phyloP scores from a whole-genome alignment of 2,329 filamentous ascomycete species.

The Phialophora macrospora region DNA sequence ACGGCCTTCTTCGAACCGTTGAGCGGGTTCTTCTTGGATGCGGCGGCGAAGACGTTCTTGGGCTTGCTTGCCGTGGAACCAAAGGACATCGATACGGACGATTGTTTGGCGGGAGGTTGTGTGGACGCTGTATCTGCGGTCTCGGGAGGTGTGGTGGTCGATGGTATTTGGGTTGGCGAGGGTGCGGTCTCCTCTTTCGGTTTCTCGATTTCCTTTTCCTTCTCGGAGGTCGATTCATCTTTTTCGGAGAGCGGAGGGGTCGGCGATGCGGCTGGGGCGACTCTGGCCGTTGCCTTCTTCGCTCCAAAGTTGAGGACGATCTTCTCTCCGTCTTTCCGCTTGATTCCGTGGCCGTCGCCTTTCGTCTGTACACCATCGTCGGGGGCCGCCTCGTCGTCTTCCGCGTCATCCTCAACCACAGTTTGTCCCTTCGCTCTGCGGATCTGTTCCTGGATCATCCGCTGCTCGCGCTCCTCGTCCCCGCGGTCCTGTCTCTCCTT shows the following conservation, averaged over 20 bases:
- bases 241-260: conserved; percentile 38
- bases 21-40: conserved; percentile 69
- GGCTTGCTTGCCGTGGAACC: conserved; percentile 59
- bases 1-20: conserved; percentile 68
- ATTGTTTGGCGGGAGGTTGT: conserved; percentile 32
- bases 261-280: conserved; percentile 32
- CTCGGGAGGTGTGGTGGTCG: conserved; percentile 5
- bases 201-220: conserved; percentile 36
- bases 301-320: conserved; percentile 71
- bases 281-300: conserved; percentile 39
- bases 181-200: not conserved
- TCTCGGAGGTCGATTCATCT: conserved; percentile 26
- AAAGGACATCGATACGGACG: conserved; percentile 67
- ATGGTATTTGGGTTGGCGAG: conserved; percentile 40
- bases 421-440: conserved; percentile 70
- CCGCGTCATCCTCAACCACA: conserved; percentile 52
- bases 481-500: conserved; percentile 88
- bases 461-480: conserved; percentile 87
- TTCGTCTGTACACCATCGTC: conserved; percentile 45
- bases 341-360: conserved; percentile 47
- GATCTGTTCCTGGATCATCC: conserved; percentile 82
- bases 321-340: conserved; percentile 73
- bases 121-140: conserved; percentile 3
- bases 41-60: conserved; percentile 74
- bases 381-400: conserved; percentile 40